phyloP scores from a whole-genome alignment of 2,329 filamentous ascomycete species.

The Penicillium sp. region DNA sequence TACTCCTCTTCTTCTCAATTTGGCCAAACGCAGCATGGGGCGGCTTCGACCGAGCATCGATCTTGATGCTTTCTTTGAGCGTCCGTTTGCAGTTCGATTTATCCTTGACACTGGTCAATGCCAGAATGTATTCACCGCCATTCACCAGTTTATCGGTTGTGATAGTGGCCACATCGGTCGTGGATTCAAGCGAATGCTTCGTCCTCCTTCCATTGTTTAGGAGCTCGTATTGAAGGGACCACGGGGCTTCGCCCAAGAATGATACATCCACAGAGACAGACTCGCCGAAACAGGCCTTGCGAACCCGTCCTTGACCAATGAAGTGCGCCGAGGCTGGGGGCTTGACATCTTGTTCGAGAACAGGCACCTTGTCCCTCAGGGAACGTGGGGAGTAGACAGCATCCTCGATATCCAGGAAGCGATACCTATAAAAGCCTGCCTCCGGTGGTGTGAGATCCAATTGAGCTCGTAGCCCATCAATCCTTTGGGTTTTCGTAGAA shows the following conservation, averaged over 20 bases:
- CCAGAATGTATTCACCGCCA: slow-evolving; percentile 88
- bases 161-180: slow-evolving; percentile 68
- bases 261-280: slow-evolving; percentile 73
- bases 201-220: slow-evolving; percentile 85
- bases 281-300: slow-evolving; percentile 80
- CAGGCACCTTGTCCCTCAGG: slow-evolving; percentile 64
- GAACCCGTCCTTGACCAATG: slow-evolving; percentile 60
- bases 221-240: slow-evolving; percentile 88
- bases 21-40: slow-evolving; percentile 85
- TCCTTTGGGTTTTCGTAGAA: slow-evolving; percentile 57
- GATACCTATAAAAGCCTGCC: slow-evolving; percentile 85
- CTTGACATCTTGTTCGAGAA: slow-evolving; percentile 87
- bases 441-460: slow-evolving; percentile 79
- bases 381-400: slow-evolving; percentile 73
- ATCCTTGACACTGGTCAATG: slow-evolving; percentile 84
- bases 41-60: slow-evolving; percentile 84
- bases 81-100: slow-evolving; percentile 83
- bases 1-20: slow-evolving; percentile 76
- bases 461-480: slow-evolving; percentile 78
- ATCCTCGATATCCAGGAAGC: slow-evolving; percentile 81
- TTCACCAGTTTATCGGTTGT: slow-evolving; percentile 73
- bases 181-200: slow-evolving; percentile 69
- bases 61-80: slow-evolving; percentile 81
- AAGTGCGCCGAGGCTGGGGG: slow-evolving; percentile 81
- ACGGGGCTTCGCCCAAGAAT: slow-evolving; percentile 82